Evolutionary conservation across 495 filamentous ascomycete genomes (phyloP).

Genomic region (Daldinia loculata): DNA sequence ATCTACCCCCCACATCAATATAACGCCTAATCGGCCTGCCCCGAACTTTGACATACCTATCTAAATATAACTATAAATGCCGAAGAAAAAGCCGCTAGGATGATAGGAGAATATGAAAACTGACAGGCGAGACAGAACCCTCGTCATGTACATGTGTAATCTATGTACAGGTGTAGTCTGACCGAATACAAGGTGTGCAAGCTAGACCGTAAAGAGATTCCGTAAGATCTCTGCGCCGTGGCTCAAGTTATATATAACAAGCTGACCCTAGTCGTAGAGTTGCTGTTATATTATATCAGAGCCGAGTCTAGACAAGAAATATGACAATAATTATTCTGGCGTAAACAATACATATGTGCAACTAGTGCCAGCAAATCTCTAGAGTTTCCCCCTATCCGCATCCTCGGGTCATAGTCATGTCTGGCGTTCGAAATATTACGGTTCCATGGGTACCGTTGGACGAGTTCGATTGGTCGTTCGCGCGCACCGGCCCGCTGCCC

Average conservation of each 20-base stretch:
- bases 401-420: slow-evolving; percentile 10
- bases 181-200: background rate
- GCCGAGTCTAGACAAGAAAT: background rate
- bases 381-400: background rate
- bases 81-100: background rate
- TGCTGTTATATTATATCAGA: background rate
- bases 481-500: slow-evolving; percentile 23
- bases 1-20: background rate
- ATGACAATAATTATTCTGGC: background rate
- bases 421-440: slow-evolving; percentile 30
- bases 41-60: background rate
- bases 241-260: slow-evolving; percentile 5
- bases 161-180: background rate
- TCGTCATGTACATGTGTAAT: slow-evolving; percentile 1
- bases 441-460: slow-evolving; percentile 33
- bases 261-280: background rate
- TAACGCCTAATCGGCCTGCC: background rate
- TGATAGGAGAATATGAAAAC: background rate
- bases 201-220: background rate
- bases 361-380: background rate
- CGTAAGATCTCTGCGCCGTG: background rate
- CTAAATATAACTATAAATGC: background rate
- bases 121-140: background rate
- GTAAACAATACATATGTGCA: background rate
- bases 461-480: slow-evolving; percentile 35